Evolutionary conservation across 2,329 filamentous ascomycete genomes (phyloP).

Genomic region (Mycocentrospora acerina): DNA sequence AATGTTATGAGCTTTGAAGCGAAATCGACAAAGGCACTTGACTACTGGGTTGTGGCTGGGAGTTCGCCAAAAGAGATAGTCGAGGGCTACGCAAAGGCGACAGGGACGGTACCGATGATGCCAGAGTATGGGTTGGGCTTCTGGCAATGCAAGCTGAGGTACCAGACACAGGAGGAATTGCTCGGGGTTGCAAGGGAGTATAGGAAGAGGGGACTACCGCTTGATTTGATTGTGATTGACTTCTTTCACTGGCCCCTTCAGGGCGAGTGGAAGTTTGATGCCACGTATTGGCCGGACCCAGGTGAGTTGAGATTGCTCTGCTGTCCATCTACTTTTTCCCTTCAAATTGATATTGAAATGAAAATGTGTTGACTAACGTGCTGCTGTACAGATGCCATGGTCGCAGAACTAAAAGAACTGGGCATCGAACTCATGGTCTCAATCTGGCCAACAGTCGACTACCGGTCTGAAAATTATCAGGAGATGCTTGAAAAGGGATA

Average conservation of each 20-base stretch:
- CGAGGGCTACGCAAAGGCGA: conserved; percentile 57
- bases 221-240: conserved; percentile 67
- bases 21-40: conserved; percentile 57
- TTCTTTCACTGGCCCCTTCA: conserved; percentile 69
- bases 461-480: conserved; percentile 58
- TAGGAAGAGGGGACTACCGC: conserved; percentile 55
- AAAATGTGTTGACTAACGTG: neutral
- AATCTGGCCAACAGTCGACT: conserved; percentile 68
- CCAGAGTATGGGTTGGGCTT: conserved; percentile 68
- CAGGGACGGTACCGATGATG: conserved; percentile 66
- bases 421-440: conserved; percentile 68
- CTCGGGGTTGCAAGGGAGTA: conserved; percentile 63
- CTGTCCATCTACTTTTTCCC: no score
- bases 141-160: conserved; percentile 68
- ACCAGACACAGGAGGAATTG: conserved; percentile 66
- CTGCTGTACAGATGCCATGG: conserved; percentile 55
- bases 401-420: conserved; percentile 60
- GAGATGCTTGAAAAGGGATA: conserved; percentile 64
- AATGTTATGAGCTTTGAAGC: conserved; percentile 65
- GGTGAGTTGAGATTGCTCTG: conserved; percentile 3
- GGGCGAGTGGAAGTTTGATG: conserved; percentile 69
- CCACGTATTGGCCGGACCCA: conserved; percentile 65
- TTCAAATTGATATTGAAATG: no score
- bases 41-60: conserved; percentile 66
- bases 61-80: conserved; percentile 59